Evolutionary conservation across 805 yeast species (phyloP), one percentile per base, ranked within the genome.

Genomic region (Candida wancherniae): DNA sequence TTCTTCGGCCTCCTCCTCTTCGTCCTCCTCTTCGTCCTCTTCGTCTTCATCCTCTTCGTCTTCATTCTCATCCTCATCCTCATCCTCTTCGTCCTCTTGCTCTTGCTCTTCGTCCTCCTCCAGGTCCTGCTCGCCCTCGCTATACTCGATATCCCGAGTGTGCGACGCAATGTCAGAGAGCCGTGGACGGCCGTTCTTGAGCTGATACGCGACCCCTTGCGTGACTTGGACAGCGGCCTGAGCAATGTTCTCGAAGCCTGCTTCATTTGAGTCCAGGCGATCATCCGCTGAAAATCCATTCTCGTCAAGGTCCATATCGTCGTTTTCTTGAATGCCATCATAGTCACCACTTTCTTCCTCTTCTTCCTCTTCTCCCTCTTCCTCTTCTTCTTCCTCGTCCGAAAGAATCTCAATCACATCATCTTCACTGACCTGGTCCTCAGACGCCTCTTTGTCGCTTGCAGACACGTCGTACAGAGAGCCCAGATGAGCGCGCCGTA

Each of bases 351-450:
- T 31, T 8, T 35, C 47, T 15, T 37, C 41, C 18, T 29, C 32
- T 5, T 25, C 36, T 13, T 18, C 18, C 12, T 18, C 23, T 17
- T 11, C 14, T 22, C n/a, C 26, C n/a, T 27, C 31, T 28, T 13
- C 28, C 19, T 37, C 39, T 18, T n/a, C 30, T 4, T 20, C 26
- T 3, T 36, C 31, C 10, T 36, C 39, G 14, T 37, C 42, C 6
- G 39, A 34, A 11, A 37, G 19, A 12, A 38, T 36, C 18, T 41
- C 45, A 2, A 40, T 37, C 7, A 33, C 26, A 19, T 41, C 47
- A 11, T 41, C 47, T 11, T 39, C 46, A 4, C 24, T 23, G 20
- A 10, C 23, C 4, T n/a, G n/a, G n/a, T n/a, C n/a, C n/a, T n/a
- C n/a, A n/a, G n/a, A n/a, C n/a, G n/a, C n/a, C n/a, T n/a, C n/a